Conservation (phyloP, 805 yeast species). For the Candida khao-thaluensis region DNA sequence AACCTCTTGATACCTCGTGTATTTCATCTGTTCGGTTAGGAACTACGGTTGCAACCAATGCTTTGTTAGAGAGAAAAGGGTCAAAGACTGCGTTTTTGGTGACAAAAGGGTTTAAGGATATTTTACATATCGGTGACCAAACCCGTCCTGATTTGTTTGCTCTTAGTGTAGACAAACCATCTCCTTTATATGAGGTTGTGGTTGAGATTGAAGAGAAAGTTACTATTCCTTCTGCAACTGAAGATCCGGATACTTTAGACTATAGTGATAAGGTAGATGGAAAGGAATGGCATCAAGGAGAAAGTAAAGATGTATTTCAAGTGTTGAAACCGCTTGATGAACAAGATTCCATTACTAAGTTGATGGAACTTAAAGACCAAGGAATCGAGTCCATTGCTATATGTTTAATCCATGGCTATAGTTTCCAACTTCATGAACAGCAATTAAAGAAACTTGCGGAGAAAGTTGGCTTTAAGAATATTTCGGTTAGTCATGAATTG, state of each 20-base stretch:
- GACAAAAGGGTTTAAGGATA: conserved; percentile 21
- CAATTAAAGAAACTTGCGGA: conserved; percentile 45
- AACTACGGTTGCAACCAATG: conserved; percentile 30
- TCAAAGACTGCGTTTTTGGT: conserved; percentile 18
- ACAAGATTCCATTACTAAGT: conserved; percentile 37
- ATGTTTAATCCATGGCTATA: conserved; percentile 70
- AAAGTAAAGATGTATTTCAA: conserved; percentile 65
- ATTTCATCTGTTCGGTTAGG: conserved; percentile 24
- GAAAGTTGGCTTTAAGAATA: conserved; percentile 63
- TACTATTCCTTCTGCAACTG: conserved; percentile 34
- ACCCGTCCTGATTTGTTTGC: conserved; percentile 22
- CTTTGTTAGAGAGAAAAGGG: conserved; percentile 23
- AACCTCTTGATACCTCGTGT: conserved; percentile 16
- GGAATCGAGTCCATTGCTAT: conserved; percentile 74
- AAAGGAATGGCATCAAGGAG: conserved; percentile 48
- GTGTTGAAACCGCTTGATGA: conserved; percentile 53
- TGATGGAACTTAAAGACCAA: conserved; percentile 45
- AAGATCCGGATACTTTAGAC: conserved; percentile 31
- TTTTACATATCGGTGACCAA: conserved; percentile 22
- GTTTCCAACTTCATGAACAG: conserved; percentile 67
- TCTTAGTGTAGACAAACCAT: conserved; percentile 17
- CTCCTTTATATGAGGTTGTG: conserved; percentile 15
- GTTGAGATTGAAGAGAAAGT: conserved; percentile 22
- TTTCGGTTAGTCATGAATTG: conserved; percentile 65
- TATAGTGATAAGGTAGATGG: conserved; percentile 20